These are phyloP conservation scores for Fragilaria radians DNA, from an alignment of 108 stramenopile species.

Conservation along the genomic window DNA sequence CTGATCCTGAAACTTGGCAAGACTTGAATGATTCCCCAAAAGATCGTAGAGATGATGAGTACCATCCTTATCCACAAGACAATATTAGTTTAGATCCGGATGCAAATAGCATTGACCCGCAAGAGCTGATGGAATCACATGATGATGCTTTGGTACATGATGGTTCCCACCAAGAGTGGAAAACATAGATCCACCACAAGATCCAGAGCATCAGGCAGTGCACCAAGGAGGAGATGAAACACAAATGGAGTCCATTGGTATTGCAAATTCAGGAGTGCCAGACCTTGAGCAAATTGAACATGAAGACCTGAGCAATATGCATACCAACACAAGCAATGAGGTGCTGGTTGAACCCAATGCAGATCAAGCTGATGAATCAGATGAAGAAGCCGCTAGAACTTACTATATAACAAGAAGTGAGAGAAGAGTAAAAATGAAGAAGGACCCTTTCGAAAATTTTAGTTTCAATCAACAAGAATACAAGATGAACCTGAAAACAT, in stretches of 20 bases:
- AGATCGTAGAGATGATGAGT: background rate
- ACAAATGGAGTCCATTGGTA: constrained; percentile 1
- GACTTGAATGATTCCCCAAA: background rate
- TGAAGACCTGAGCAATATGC: background rate
- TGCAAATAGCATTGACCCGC: background rate
- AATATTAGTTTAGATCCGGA: too few relatives aligned
- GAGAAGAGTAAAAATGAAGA: too few relatives aligned
- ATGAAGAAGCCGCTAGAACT: background rate
- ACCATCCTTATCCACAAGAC: background rate
- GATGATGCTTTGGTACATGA: too few relatives aligned
- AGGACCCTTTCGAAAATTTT: too few relatives aligned
- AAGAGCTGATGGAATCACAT: too few relatives aligned
- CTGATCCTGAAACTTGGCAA: too few relatives aligned
- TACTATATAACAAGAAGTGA: background rate
- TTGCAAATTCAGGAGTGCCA: background rate
- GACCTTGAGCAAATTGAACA: background rate
- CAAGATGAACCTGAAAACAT: too few relatives aligned
- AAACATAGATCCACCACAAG: too few relatives aligned
- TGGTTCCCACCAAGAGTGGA: too few relatives aligned
- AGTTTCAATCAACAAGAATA: too few relatives aligned
- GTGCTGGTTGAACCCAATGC: background rate
- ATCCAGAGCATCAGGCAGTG: background rate
- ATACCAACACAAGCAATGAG: background rate
- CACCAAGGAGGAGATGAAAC: constrained; percentile 5
- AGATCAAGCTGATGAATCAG: too few relatives aligned